Base-by-base conservation (phyloP, 306 rosid genomes). In the Boehmeria nivea region DNA sequence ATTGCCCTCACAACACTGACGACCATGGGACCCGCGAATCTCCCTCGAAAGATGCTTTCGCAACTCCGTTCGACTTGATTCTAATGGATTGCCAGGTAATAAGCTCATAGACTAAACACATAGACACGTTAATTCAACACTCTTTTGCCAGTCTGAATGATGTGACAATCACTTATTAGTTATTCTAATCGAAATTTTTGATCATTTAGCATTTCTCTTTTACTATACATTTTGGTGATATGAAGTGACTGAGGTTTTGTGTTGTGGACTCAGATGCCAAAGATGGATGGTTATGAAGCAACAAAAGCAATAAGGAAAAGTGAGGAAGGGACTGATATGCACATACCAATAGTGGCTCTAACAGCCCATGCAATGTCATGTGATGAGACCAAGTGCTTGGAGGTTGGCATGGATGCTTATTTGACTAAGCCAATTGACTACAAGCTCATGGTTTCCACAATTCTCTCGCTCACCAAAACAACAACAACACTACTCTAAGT, bases 11-110 rank as follows among this genome's bases (percentile, higher is more conserved):
- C 16, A 52, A 55, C 24, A 65, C 62, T 17, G 94, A 74, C 68
- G 84, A 82, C 27, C 48, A 55, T 24, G 59, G 74, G 51, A 72
- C 70, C 51, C 83, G 9, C 36, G 36, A 73, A 44, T 68, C 81
- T 56, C 56, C 57, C 23, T 38, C 42, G 43, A 74, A 70, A 17
- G 85, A 78, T n/a, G n/a, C n/a, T 15, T 67, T 43, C 78, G 5
- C 72, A 76, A 64, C 64, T 39, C 66, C 78, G 43, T 93, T 76
- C 51, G 96, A 93, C 69, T 85, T 93, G 80, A 69, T 93, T 68
- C 80, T 93, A 46, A 93, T 93, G 99, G 99, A 93, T 71, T 93
- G 99, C 74, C 99, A 93, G 84, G 99, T 93, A n/a, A n/a, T n/a
- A 83, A 76, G 36, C 36, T 31, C 9, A 4, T 10, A 31, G 5